phyloP scores from a whole-genome alignment of 2,329 filamentous ascomycete species.

The Diaporthe amygdali region DNA sequence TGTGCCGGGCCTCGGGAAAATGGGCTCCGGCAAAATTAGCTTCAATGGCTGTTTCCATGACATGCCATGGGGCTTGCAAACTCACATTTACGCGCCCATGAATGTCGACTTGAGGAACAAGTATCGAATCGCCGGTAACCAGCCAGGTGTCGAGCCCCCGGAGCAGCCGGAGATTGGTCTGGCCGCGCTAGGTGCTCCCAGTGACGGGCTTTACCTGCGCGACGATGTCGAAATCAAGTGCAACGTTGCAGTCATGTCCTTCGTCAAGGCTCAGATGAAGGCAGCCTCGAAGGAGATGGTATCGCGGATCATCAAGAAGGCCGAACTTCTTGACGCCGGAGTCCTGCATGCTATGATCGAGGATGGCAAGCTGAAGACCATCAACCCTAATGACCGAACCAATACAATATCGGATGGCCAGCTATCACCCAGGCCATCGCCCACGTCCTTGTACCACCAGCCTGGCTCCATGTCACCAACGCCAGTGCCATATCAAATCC shows the following conservation, averaged over 20 bases:
- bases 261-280: slow-evolving; percentile 72
- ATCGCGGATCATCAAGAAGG: slow-evolving; percentile 72
- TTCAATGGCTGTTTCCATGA: slow-evolving; percentile 77
- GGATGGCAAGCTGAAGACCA: slow-evolving; percentile 65
- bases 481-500: slow-evolving; percentile 42
- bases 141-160: slow-evolving; percentile 67
- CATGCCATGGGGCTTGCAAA: slow-evolving; percentile 74
- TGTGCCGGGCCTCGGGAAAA: slow-evolving; percentile 68
- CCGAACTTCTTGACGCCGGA: slow-evolving; percentile 70
- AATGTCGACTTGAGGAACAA: slow-evolving; percentile 71
- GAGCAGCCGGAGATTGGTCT: slow-evolving; percentile 67
- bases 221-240: slow-evolving; percentile 75
- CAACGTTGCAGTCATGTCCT: slow-evolving; percentile 68
- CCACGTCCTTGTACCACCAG: not conserved
- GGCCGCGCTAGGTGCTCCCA: slow-evolving; percentile 61
- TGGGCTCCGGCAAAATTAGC: slow-evolving; percentile 68
- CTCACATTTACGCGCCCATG: slow-evolving; percentile 73
- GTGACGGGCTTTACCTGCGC: slow-evolving; percentile 70
- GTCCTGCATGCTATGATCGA: slow-evolving; percentile 71
- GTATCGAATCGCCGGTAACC: slow-evolving; percentile 72
- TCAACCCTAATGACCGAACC: slow-evolving; percentile 58
- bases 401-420: slow-evolving; percentile 26
- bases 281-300: slow-evolving; percentile 72
- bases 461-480: slow-evolving; percentile 17
- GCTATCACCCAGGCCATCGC: slow-evolving; percentile 6